Evolutionary conservation across 352 stramenopile species (phyloP).

Genomic region (Phytophthora sp.): DNA sequence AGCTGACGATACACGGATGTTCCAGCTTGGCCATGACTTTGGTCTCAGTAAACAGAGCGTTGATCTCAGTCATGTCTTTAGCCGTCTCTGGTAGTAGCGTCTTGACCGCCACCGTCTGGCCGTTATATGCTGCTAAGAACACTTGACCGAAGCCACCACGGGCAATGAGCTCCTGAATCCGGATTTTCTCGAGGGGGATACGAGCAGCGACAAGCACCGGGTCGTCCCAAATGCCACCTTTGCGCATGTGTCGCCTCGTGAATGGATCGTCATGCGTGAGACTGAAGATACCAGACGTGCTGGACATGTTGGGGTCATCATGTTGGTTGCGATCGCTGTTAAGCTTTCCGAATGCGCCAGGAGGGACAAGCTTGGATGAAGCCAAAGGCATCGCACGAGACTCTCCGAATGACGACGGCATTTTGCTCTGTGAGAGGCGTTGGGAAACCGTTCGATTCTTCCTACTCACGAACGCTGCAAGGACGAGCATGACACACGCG

Average conservation of each 20-base stretch:
- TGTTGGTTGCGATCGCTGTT: conserved; percentile 12
- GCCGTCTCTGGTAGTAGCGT: conserved; percentile 54
- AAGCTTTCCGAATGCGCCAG: conserved; percentile 32
- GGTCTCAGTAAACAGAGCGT: conserved; percentile 56
- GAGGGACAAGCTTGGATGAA: conserved; percentile 21
- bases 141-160: conserved; percentile 63
- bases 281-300: conserved; percentile 14
- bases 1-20: conserved; percentile 67
- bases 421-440: conserved; percentile 25
- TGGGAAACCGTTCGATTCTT: conserved; percentile 17
- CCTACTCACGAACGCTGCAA: conserved; percentile 28
- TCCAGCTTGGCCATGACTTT: conserved; percentile 65
- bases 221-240: conserved; percentile 48
- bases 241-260: conserved; percentile 31
- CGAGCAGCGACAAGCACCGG: conserved; percentile 43
- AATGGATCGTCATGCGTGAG: conserved; percentile 26
- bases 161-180: conserved; percentile 47
- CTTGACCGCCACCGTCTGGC: conserved; percentile 62
- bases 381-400: conserved; percentile 23
- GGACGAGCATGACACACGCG: conserved; percentile 29
- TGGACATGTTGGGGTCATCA: neutral
- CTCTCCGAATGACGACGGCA: conserved; percentile 14
- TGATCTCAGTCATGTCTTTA: conserved; percentile 60
- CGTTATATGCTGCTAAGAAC: conserved; percentile 51
- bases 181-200: conserved; percentile 55